phyloP scores from a whole-genome alignment of 2,329 filamentous ascomycete genomes.

The Coleophoma eucalyptorum region DNA sequence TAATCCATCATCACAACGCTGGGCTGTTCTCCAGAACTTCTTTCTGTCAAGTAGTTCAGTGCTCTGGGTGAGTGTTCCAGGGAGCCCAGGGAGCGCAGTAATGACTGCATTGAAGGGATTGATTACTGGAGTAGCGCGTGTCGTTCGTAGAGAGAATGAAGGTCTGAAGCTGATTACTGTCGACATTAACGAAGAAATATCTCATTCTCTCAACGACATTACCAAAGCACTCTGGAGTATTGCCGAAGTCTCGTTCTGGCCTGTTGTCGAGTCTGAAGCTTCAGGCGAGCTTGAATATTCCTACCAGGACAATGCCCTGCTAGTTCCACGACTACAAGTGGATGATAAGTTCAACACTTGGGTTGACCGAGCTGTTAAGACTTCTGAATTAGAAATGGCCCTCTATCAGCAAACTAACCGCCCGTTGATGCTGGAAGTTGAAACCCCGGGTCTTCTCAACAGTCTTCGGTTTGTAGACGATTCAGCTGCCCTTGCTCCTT shows the following conservation, averaged over 20 bases:
- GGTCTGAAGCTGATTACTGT: constrained; percentile 6
- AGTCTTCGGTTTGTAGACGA: constrained; percentile 15
- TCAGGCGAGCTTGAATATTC: constrained; percentile 5
- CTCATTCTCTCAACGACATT: neutral
- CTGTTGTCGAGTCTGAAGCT: neutral
- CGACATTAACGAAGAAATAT: constrained; percentile 2
- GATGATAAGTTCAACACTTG: constrained; percentile 2
- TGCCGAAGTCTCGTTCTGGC: neutral
- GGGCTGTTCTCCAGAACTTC: neutral
- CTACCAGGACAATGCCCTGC: constrained; percentile 1
- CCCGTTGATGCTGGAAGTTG: constrained; percentile 7
- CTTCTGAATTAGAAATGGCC: neutral
- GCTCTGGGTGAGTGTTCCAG: neutral
- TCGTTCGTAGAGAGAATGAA: constrained; percentile 7
- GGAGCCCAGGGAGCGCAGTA: neutral
- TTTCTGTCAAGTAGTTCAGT: neutral
- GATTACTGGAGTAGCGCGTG: constrained; percentile 4
- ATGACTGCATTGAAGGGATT: neutral
- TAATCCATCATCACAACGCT: neutral
- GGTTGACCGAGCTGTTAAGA: neutral
- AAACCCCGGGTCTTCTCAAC: constrained; percentile 3
- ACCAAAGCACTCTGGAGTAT: neutral
- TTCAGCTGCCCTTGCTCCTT: constrained; percentile 5
- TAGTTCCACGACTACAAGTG: constrained; percentile 4
- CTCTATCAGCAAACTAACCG: constrained; percentile 5